phyloP scores from a whole-genome alignment of 345 rosid species.

The Moricandia moricandioides region DNA sequence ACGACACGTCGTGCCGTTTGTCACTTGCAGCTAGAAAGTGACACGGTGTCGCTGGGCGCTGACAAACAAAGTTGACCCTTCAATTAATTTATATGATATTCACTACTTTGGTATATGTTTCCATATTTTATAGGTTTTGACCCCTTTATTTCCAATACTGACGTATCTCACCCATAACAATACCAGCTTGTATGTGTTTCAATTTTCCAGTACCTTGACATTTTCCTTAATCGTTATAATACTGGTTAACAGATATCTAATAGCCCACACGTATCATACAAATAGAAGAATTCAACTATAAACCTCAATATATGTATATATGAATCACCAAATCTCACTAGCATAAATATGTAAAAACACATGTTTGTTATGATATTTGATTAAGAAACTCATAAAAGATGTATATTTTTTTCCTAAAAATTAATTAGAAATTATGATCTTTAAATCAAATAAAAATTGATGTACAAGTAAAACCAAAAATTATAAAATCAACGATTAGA shows the following conservation, averaged over 20 bases:
- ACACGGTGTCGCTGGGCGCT: neutral
- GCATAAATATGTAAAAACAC: too few species aligned
- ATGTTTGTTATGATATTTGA: too few species aligned
- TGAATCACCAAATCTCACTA: neutral
- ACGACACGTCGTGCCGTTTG: neutral
- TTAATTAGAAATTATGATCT: too few species aligned
- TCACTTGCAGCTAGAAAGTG: neutral
- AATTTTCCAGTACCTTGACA: too few species aligned
- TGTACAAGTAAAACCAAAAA: too few species aligned
- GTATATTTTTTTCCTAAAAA: too few species aligned
- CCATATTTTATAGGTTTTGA: neutral
- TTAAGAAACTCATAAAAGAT: too few species aligned
- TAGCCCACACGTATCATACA: neutral
- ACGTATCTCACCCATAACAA: neutral
- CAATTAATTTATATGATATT: neutral
- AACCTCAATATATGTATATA: neutral
- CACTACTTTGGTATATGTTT: neutral
- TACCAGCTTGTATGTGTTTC: too few species aligned
- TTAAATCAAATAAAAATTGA: too few species aligned
- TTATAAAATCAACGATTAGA: too few species aligned
- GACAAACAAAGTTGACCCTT: neutral
- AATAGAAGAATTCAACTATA: neutral
- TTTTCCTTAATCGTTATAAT: too few species aligned
- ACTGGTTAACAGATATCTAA: neutral
- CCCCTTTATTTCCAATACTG: neutral